A percentile compares a stretch with the other conserved stretches of the same genome.
phyloP scores from a whole-genome alignment of 345 rosid genomes.

The Gossypium longicalyx region DNA sequence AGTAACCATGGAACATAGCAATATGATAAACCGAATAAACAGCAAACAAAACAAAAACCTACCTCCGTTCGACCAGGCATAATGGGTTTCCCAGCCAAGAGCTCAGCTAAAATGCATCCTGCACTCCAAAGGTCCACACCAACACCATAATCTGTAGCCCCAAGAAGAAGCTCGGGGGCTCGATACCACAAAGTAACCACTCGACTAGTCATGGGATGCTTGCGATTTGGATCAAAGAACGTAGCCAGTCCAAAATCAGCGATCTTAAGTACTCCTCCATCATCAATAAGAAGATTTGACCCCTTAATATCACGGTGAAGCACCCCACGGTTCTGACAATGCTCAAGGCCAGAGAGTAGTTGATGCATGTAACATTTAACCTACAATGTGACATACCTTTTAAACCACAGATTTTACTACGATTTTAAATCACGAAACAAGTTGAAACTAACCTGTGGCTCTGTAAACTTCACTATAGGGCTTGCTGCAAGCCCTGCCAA shows the following conservation, averaged over 20 bases:
- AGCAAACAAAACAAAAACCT: conserved; percentile 9
- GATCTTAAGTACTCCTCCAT: conserved; percentile 73
- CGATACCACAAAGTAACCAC: conserved; percentile 98
- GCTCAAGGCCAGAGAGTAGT: conserved; percentile 88
- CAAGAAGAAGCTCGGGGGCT: conserved; percentile 94
- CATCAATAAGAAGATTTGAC: conserved; percentile 90
- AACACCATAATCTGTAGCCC: conserved; percentile 74
- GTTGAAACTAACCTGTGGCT: conserved; percentile 52
- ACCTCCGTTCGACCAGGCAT: conserved; percentile 98
- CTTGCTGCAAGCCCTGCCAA: conserved; percentile 94
- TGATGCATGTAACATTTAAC: conserved; percentile 90
- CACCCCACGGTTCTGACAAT: conserved; percentile 81
- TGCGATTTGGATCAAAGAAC: conserved; percentile 69
- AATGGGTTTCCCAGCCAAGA: conserved; percentile 85
- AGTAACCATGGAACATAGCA: background rate
- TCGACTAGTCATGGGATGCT: conserved; percentile 82
- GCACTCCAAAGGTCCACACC: conserved; percentile 97
- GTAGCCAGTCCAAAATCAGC: conserved; percentile 96
- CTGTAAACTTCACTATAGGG: conserved; percentile 79
- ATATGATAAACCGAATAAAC: background rate
- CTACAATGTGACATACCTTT: conserved; percentile 29
- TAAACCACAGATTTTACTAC: background rate
- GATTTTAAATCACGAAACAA: conserved; percentile 5
- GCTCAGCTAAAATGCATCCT: conserved; percentile 91
- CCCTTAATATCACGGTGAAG: conserved; percentile 99